These are phyloP conservation scores for Pestalotiopsis sp. DNA, from an alignment of 2,329 filamentous ascomycete genomes.

Conservation along the genomic window DNA sequence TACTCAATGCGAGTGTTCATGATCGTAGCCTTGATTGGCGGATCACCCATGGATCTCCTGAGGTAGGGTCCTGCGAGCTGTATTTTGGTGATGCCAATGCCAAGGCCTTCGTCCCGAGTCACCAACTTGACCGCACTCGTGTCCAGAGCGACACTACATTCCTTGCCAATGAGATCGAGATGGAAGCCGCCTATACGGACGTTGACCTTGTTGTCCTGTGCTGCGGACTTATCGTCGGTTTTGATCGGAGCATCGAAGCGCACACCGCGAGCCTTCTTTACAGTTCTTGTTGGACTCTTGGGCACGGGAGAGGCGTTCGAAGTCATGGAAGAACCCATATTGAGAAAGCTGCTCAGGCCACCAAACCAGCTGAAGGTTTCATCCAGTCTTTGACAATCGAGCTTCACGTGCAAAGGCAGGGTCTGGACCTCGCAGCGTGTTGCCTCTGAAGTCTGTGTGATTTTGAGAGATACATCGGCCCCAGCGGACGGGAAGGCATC, in stretches of 20 bases:
- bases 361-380: slow-evolving; percentile 89
- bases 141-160: slow-evolving; percentile 73
- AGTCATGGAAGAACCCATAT: slow-evolving; percentile 82
- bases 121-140: slow-evolving; percentile 83
- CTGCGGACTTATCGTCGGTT: slow-evolving; percentile 47
- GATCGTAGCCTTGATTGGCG: slow-evolving; percentile 66
- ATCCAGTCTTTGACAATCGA: slow-evolving; percentile 82
- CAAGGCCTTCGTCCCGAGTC: slow-evolving; percentile 72
- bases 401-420: slow-evolving; percentile 72
- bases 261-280: slow-evolving; percentile 55
- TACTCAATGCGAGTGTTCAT: slow-evolving; percentile 73
- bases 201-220: slow-evolving; percentile 69
- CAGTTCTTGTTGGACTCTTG: slow-evolving; percentile 35
- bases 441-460: slow-evolving; percentile 46
- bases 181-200: slow-evolving; percentile 74
- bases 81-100: slow-evolving; percentile 75
- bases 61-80: slow-evolving; percentile 72
- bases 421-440: slow-evolving; percentile 70
- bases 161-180: slow-evolving; percentile 76
- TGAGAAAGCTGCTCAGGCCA: slow-evolving; percentile 87
- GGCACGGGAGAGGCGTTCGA: slow-evolving; percentile 64
- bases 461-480: slow-evolving; percentile 58
- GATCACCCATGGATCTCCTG: slow-evolving; percentile 52
- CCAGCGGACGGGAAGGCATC: slow-evolving; percentile 61
- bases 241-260: slow-evolving; percentile 58